Evolutionary conservation across 1,139 yeast genomes (phyloP), one percentile per base, ranked within the genome.

Genomic region (Eremothecium cymbalariae): DNA sequence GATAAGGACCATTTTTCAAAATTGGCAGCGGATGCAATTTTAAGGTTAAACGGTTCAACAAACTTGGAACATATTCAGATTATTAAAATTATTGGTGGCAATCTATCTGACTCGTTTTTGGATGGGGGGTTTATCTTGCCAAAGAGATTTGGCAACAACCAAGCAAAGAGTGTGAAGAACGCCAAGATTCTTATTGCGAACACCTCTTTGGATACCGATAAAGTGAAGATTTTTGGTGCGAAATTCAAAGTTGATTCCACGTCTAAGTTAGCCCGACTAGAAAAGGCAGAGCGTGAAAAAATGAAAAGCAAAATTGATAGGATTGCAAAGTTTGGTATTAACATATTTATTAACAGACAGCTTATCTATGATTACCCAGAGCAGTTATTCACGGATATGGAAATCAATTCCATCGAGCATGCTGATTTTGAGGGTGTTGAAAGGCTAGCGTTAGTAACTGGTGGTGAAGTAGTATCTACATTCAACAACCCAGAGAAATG

Each of bases 391-490:
- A 74, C 94, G 5, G 98, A 90, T 52, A 63, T 85, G 28, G 77
- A 79, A 39, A 82, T 90, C 52, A 88, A 85, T 62, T 78, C 96
- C 21, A 85, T 90, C 45, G 98, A 90, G 64, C 98, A 93, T 56
- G 98, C 98, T 14, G 99, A 93, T 62, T 93, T 93, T 51, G 98
- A 85, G 55, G 99, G 98, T 51, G 86, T 90, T 40, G 98, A 90
- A 66, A 78, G 98, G 58, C 72, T 90, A 48, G 95, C 98, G 4
- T 68, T 90, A 32, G 98, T 88, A 17, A 88, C 97, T 5, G 98
- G 98, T 33, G 98, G 95, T 52, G 98, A 90, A 65, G 97, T 93
- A 38, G 95, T 81, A 3, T 88, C 97, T 8, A 90, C 98, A 1
- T 93, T 90, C 60, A 98, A 93, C 57, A 72, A 78, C 47, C 95